Base-by-base conservation (phyloP, 2,329 filamentous ascomycete species). In the Scedosporium dehoogii region DNA sequence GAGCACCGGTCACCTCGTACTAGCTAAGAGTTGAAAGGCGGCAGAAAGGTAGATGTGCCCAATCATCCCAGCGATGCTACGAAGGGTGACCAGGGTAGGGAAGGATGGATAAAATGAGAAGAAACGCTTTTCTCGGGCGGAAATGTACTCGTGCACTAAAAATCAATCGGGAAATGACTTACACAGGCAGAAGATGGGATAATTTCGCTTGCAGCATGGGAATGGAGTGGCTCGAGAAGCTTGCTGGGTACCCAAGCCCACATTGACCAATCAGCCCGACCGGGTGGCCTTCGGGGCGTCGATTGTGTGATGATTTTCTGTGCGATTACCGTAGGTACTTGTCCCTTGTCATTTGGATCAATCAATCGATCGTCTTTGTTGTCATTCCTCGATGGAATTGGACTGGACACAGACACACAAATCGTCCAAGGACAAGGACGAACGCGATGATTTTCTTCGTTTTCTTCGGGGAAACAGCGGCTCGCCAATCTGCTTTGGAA, bases 141-240 rank as follows among this genome's bases (percentile, higher is more conserved):
- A 25, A 55, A 55, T 23, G 51, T 55, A 55, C 51, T 23, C 18
- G 12, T n/a, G 23, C 51, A 27, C 51, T 23, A 23, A 23, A 16
- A 51, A 38, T 38, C 16, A n/a, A 51, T 25, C 42, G 38, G 60
- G 53, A 14, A 12, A 25, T 25, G 60, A 62, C 60, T 62, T 58
- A 62, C 60, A 53, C 38, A 27, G 18, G 46, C 38, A 42, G 57
- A 25, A 46, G 60, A 62, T 58, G 53, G 60, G 51, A 62, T 62
- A 62, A 62, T 62, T 62, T 62, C 60, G 51, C 60, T 62, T 62
- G 51, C 60, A 48, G 60, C 60, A 62, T 55, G 33, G 53, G 53
- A 57, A 21, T 21, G 51, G 53, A 46, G 51, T 46, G 41, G 60
- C 51, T 56, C 53, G 25, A 58, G 60, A 48, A 33, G 51, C 56